Conservation (phyloP, 768 basidiomycete species). For the Lentinula raphanica region DNA sequence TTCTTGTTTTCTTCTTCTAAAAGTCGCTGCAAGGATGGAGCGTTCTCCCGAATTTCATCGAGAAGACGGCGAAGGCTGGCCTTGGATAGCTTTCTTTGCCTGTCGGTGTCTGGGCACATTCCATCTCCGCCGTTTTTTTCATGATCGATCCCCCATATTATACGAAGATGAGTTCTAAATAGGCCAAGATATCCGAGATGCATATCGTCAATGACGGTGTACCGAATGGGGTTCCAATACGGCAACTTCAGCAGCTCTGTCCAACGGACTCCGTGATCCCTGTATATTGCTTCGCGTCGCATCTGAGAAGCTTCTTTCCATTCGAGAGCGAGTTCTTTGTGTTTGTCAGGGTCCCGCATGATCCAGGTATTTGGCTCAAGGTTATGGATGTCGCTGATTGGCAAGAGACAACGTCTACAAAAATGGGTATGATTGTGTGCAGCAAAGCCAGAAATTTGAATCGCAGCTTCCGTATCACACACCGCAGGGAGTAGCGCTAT, state of each 20-base stretch:
- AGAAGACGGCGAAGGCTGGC: not conserved
- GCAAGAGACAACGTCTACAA: not conserved
- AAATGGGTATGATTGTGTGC: not conserved
- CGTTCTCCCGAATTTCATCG: not conserved
- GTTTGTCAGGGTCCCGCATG: conserved; percentile 8
- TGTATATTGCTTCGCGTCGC: conserved; percentile 8
- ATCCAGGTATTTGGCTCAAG: conserved; percentile 14
- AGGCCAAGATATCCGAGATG: conserved; percentile 27
- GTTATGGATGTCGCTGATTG: conserved; percentile 12
- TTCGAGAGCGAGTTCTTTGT: conserved; percentile 9
- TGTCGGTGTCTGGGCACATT: not conserved
- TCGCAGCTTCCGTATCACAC: conserved; percentile 27
- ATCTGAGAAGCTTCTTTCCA: conserved; percentile 15
- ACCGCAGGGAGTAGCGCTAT: conserved; percentile 28
- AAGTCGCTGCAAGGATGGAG: not conserved
- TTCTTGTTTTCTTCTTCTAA: not conserved
- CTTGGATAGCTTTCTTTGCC: not conserved
- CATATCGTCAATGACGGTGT: no score
- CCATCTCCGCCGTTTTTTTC: conserved; percentile 5
- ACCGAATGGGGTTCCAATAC: conserved; percentile 28
- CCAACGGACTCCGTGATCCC: conserved; percentile 22
- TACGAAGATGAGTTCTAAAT: conserved; percentile 20
- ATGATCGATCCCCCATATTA: conserved; percentile 15
- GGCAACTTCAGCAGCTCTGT: conserved; percentile 25
- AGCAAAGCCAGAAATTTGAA: conserved; percentile 22